Evolutionary conservation across 768 basidiomycete species (phyloP).

Genomic region (Tylopilus cervinicoccineus): DNA sequence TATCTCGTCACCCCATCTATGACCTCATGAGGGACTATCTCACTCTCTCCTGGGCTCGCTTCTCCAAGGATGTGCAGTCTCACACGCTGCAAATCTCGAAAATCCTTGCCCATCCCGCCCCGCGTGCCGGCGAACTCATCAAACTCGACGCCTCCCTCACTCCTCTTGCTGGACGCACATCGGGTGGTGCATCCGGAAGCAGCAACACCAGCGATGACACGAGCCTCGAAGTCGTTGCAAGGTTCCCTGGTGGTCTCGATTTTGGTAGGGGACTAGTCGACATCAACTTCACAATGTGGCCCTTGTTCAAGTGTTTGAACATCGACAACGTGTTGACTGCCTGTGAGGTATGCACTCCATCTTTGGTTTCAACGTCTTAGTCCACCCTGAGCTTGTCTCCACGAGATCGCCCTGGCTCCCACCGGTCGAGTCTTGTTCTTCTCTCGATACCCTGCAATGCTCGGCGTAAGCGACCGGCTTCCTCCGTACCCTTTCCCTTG

Average conservation of each 20-base stretch:
- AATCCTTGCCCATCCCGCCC: conserved; percentile 83
- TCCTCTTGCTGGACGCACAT: conserved; percentile 37
- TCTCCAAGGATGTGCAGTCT: conserved; percentile 90
- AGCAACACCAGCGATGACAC: conserved; percentile 33
- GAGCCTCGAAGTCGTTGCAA: conserved; percentile 76
- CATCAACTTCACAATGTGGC: conserved; percentile 97
- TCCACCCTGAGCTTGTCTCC: not conserved
- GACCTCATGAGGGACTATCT: conserved; percentile 94
- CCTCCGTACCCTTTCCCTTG: not conserved
- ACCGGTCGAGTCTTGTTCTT: conserved; percentile 86
- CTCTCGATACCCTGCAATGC: conserved; percentile 87
- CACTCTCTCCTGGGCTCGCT: conserved; percentile 92
- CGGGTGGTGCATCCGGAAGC: conserved; percentile 36
- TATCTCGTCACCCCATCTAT: conserved; percentile 91
- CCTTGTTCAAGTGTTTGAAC: conserved; percentile 87
- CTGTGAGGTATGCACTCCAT: conserved; percentile 61
- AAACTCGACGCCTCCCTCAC: conserved; percentile 79
- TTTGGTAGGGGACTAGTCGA: conserved; percentile 89
- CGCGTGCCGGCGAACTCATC: conserved; percentile 81
- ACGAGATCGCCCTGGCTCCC: conserved; percentile 78
- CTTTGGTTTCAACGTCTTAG: not conserved
- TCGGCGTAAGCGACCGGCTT: conserved; percentile 52
- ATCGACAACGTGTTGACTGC: conserved; percentile 92
- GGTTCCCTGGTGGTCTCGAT: conserved; percentile 91
- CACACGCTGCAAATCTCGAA: conserved; percentile 89